Base-by-base conservation (phyloP, 805 yeast genomes). In the Clavispora carvajalis region DNA sequence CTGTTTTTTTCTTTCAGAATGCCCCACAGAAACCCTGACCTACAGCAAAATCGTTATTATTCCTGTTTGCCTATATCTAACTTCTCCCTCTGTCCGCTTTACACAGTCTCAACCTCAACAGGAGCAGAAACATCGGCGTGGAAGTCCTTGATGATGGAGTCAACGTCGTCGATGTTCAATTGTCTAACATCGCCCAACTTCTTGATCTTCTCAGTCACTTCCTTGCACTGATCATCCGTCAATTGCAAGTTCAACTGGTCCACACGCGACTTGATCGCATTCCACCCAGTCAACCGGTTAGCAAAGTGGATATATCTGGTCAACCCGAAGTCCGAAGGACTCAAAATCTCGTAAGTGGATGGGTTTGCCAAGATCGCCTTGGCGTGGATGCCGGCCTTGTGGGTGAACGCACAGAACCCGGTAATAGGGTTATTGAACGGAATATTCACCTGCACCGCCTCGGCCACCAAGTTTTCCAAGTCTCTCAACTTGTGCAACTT, bases 321-420 rank as follows among this genome's bases (percentile, higher is more conserved):
- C 62, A 91, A 79, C 62, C 99, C 99, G 59, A 91, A 91, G 69
- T 91, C 99, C 22, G 84, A 71, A 42, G 99, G 99, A 63, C 85
- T 85, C 63, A 91, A 76, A 59, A 91, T 91, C 74, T 91, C 99
- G 66, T 91, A 91, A n/a, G 98, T 93, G 35, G 96, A 88, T 48
- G 99, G 99, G 71, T 91, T 93, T 44, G 99, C 99, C 52, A 91
- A 78, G 54, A 91, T 91, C 43, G 98, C 98, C 76, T 93, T 91
- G 57, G 99, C 98, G 65, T 91, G 99, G 63, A 91, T 90, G 68
- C 99, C 99, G 44, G 99, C 99, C 77, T 91, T 91, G 74, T 91
- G 99, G 45, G 99, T 91, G 73, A 91, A 91, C 34, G 99, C 99
- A 75, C 98, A 93, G 83, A 93, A 93, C 24, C 99, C 99, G 31